Evolutionary conservation across 225 moss, liverwort and hornwort species (phyloP).

Genomic region (Physcomitrium patens): DNA sequence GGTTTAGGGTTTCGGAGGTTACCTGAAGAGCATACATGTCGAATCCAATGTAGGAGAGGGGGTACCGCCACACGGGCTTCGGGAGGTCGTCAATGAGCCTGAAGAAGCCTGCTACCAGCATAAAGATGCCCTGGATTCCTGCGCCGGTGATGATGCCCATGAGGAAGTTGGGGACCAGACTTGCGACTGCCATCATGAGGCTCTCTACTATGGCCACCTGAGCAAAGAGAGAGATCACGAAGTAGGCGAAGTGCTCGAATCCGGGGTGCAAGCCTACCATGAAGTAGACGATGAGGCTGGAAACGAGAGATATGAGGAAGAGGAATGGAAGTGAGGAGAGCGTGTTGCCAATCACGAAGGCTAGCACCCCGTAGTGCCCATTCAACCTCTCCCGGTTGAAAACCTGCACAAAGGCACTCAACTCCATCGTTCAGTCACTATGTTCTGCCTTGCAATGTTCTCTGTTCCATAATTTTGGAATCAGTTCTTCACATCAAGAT

Average conservation of each 20-base stretch:
- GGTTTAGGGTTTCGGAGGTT: background rate
- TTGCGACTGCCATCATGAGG: slow-evolving; percentile 92
- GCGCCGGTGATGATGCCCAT: slow-evolving; percentile 93
- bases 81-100: slow-evolving; percentile 57
- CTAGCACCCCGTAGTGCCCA: slow-evolving; percentile 84
- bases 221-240: slow-evolving; percentile 69
- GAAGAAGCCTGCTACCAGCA: slow-evolving; percentile 65
- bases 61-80: slow-evolving; percentile 63
- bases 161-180: slow-evolving; percentile 88
- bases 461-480: no score
- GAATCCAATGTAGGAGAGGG: slow-evolving; percentile 56
- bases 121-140: slow-evolving; percentile 86
- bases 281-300: slow-evolving; percentile 71
- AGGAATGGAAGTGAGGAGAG: slow-evolving; percentile 84
- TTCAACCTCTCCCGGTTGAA: slow-evolving; percentile 82
- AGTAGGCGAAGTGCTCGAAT: slow-evolving; percentile 59
- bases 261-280: slow-evolving; percentile 77
- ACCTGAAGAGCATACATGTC: slow-evolving; percentile 69
- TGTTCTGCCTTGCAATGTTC: no score
- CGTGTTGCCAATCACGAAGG: slow-evolving; percentile 77
- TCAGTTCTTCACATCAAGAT: no score
- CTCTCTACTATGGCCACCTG: slow-evolving; percentile 81
- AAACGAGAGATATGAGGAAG: slow-evolving; percentile 66
- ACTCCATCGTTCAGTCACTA: background rate
- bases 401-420: slow-evolving; percentile 48